Conservation (phyloP, 2,329 filamentous ascomycete genomes). For the Neurospora crassa region DNA sequence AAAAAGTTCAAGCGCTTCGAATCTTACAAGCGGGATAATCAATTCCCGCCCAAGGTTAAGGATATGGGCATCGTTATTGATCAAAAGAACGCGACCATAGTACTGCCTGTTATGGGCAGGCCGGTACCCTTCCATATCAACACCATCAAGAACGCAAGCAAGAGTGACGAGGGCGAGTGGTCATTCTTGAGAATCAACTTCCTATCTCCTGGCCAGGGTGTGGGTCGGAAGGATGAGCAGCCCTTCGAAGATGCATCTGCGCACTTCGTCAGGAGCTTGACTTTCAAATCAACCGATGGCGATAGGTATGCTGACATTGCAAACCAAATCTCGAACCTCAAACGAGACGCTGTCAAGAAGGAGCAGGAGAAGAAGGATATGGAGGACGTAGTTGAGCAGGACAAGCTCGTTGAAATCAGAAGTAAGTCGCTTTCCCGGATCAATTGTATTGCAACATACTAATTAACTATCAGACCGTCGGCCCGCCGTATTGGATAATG, state of each 20-base stretch:
- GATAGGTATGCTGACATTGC: slow-evolving; percentile 85
- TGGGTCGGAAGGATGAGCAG: slow-evolving; percentile 93
- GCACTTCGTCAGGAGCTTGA: slow-evolving; percentile 92
- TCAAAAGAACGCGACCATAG: slow-evolving; percentile 77
- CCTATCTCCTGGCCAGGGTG: slow-evolving; percentile 90
- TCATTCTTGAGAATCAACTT: slow-evolving; percentile 96
- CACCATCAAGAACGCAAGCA: slow-evolving; percentile 98
- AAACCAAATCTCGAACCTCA: slow-evolving; percentile 89
- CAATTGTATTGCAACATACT: slow-evolving; percentile 2
- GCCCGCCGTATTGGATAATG: slow-evolving; percentile 81
- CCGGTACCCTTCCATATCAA: slow-evolving; percentile 96
- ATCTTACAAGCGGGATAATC: slow-evolving; percentile 96
- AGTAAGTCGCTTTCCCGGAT: slow-evolving; percentile 45
- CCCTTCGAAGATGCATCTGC: slow-evolving; percentile 94
- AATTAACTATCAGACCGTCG: slow-evolving; percentile 58
- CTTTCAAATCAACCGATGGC: slow-evolving; percentile 84
- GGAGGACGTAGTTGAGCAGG: slow-evolving; percentile 98
- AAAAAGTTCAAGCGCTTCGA: slow-evolving; percentile 99
- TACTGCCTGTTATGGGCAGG: slow-evolving; percentile 93
- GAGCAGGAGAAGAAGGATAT: slow-evolving; percentile 99
- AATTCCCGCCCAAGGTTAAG: slow-evolving; percentile 72
- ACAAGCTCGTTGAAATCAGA: slow-evolving; percentile 90
- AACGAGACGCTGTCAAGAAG: slow-evolving; percentile 82
- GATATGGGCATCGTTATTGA: slow-evolving; percentile 88
- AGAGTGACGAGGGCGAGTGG: slow-evolving; percentile 91